Evolutionary conservation across 2,329 filamentous ascomycete genomes (phyloP).

Genomic region (Dactylonectria estremocensis): DNA sequence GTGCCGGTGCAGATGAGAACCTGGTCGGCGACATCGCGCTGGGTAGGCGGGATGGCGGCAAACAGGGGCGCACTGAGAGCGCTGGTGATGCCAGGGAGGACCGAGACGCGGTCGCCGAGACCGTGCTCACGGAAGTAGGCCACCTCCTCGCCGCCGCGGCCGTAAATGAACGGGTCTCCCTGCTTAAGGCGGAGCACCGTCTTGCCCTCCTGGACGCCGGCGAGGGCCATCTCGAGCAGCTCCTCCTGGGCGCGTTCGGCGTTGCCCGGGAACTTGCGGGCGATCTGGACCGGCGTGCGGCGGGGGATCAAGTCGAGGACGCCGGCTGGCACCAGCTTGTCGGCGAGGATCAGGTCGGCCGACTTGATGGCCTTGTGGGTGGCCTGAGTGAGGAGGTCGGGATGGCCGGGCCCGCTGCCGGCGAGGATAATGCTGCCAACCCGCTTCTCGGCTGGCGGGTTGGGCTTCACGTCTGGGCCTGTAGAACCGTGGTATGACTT

Average conservation of each 20-base stretch:
- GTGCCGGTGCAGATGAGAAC: conserved; percentile 97
- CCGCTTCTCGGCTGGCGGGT: conserved; percentile 45
- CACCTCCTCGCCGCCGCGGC: conserved; percentile 93
- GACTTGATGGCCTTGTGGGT: conserved; percentile 82
- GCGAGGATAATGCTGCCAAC: conserved; percentile 87
- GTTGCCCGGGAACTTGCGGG: conserved; percentile 97
- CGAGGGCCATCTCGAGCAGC: conserved; percentile 83
- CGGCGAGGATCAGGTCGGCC: conserved; percentile 85
- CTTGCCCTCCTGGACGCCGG: conserved; percentile 75
- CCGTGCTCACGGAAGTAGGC: conserved; percentile 84
- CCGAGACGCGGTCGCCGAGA: conserved; percentile 73
- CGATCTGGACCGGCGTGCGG: conserved; percentile 90
- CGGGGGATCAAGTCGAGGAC: conserved; percentile 93
- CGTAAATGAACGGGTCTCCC: conserved; percentile 97
- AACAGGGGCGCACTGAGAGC: conserved; percentile 91
- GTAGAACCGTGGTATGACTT: conserved; percentile 72
- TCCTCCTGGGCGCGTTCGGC: conserved; percentile 95
- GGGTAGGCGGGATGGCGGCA: conserved; percentile 88
- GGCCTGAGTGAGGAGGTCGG: conserved; percentile 88
- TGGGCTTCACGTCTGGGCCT: conserved; percentile 42
- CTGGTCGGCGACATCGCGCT: conserved; percentile 91
- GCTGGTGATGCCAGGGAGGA: conserved; percentile 92
- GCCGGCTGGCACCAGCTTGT: conserved; percentile 87
- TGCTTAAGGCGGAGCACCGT: conserved; percentile 94
- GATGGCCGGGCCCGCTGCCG: conserved; percentile 93